These are phyloP conservation scores for Raddia distichophylla DNA, from an alignment of 176 grass and related monocot species.

Conservation along the genomic window DNA sequence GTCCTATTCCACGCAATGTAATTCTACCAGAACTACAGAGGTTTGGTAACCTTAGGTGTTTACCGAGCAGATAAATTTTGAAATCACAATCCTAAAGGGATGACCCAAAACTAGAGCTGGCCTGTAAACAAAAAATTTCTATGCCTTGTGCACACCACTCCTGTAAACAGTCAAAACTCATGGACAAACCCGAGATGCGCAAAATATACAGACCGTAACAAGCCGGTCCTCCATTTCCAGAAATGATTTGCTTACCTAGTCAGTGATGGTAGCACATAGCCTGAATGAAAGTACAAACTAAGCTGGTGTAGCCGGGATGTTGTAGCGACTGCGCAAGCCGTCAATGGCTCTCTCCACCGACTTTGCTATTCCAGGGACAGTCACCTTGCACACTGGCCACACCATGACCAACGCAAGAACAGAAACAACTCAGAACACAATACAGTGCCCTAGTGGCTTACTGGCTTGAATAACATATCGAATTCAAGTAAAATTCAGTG, in stretches of 20 bases:
- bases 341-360: slow-evolving; percentile 43
- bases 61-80: slow-evolving; percentile 1
- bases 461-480: background rate
- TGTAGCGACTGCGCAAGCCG: slow-evolving; percentile 56
- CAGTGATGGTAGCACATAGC: background rate
- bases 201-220: background rate
- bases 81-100: background rate
- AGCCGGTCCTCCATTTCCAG: background rate
- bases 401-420: too few relatives aligned
- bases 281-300: slow-evolving; percentile 20
- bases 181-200: background rate
- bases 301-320: slow-evolving; percentile 41
- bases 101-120: background rate
- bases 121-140: background rate
- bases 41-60: background rate
- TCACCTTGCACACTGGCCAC: slow-evolving; percentile 52
- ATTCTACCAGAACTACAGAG: background rate
- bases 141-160: background rate
- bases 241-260: slow-evolving; percentile 30
- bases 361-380: slow-evolving; percentile 50
- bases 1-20: background rate
- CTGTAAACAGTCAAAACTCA: background rate
- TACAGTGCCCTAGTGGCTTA: background rate
- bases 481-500: slow-evolving; percentile 31
- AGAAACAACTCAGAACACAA: background rate